phyloP scores from a whole-genome alignment of 768 basidiomycete species.

The Strobilomyces echinocephalus region DNA sequence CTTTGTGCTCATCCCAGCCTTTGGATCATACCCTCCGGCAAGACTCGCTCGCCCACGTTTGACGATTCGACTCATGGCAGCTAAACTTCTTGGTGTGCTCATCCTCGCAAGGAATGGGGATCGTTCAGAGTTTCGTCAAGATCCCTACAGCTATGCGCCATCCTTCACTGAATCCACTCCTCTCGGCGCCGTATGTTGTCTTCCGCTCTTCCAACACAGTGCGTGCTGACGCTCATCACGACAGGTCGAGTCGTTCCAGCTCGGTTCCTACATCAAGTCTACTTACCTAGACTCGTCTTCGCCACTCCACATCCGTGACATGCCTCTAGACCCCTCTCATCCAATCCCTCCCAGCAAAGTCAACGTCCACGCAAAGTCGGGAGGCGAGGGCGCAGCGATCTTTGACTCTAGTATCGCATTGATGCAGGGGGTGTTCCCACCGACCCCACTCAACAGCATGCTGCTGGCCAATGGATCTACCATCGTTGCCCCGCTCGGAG shows the following conservation, averaged over 20 bases:
- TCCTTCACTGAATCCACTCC: slow-evolving; percentile 68
- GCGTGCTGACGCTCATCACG: slow-evolving; percentile 7
- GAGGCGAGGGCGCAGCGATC: slow-evolving; percentile 74
- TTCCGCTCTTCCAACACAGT: neutral
- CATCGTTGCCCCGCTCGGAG: slow-evolving; percentile 70
- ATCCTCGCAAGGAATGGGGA: slow-evolving; percentile 76
- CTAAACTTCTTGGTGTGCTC: slow-evolving; percentile 64
- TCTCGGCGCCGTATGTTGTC: slow-evolving; percentile 58
- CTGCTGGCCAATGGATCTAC: slow-evolving; percentile 72
- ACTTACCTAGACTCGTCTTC: slow-evolving; percentile 66
- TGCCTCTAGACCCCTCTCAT: slow-evolving; percentile 50
- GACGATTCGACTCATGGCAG: slow-evolving; percentile 18
- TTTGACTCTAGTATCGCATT: slow-evolving; percentile 81
- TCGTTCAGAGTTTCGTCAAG: slow-evolving; percentile 63
- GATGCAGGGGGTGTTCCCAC: slow-evolving; percentile 81
- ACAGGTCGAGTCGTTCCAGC: slow-evolving; percentile 62
- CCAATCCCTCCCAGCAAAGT: slow-evolving; percentile 67
- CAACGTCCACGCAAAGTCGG: slow-evolving; percentile 74
- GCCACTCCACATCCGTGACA: slow-evolving; percentile 61
- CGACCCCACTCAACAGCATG: slow-evolving; percentile 62
- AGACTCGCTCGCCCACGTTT: neutral
- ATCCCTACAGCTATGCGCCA: slow-evolving; percentile 62
- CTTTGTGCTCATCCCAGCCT: slow-evolving; percentile 1
- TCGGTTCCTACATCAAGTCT: slow-evolving; percentile 57
- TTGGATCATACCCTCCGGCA: neutral